These are phyloP conservation scores for Dactylellina sp. DNA, from an alignment of 2,329 filamentous ascomycete genomes.

Conservation along the genomic window DNA sequence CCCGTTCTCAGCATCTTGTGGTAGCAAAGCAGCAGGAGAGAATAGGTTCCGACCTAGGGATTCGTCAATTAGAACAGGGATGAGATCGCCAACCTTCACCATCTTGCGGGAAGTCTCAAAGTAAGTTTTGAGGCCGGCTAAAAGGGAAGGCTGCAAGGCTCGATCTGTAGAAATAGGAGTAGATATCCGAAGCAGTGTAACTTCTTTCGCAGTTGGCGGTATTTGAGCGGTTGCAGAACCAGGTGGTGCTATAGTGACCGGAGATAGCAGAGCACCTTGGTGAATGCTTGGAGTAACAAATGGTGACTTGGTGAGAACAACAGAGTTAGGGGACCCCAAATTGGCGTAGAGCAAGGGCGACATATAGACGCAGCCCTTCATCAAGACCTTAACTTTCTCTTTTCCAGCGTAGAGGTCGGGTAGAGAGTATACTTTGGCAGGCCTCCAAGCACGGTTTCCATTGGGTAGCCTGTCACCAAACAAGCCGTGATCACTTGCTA, in stretches of 20 bases:
- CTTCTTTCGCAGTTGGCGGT: constrained; percentile 75
- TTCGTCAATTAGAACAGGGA: constrained; percentile 89
- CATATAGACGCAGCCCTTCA: constrained; percentile 71
- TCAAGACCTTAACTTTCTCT: constrained; percentile 60
- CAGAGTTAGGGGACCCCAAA: constrained; percentile 68
- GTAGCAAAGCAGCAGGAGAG: constrained; percentile 69
- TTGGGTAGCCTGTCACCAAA: constrained; percentile 62
- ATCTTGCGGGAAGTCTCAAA: constrained; percentile 86
- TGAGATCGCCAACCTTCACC: constrained; percentile 85
- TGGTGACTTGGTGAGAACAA: constrained; percentile 52
- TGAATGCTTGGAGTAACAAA: constrained; percentile 51
- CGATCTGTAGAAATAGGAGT: constrained; percentile 89
- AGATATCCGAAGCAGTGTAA: constrained; percentile 87
- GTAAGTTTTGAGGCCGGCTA: constrained; percentile 86
- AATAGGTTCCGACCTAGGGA: constrained; percentile 84
- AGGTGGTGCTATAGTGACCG: constrained; percentile 66
- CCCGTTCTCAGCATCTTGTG: constrained; percentile 52
- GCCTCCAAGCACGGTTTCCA: constrained; percentile 72
- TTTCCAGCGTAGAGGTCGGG: constrained; percentile 77
- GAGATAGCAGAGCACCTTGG: constrained; percentile 56
- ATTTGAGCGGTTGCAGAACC: constrained; percentile 69
- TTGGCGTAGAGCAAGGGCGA: constrained; percentile 91
- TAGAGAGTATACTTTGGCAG: constrained; percentile 87
- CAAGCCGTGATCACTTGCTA: constrained; percentile 59
- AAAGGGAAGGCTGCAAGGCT: constrained; percentile 83